Percentiles rank a stretch among this genome's conserved stretches.
Conservation (phyloP, 805 yeast species). For the Lipomyces lipofer region DNA sequence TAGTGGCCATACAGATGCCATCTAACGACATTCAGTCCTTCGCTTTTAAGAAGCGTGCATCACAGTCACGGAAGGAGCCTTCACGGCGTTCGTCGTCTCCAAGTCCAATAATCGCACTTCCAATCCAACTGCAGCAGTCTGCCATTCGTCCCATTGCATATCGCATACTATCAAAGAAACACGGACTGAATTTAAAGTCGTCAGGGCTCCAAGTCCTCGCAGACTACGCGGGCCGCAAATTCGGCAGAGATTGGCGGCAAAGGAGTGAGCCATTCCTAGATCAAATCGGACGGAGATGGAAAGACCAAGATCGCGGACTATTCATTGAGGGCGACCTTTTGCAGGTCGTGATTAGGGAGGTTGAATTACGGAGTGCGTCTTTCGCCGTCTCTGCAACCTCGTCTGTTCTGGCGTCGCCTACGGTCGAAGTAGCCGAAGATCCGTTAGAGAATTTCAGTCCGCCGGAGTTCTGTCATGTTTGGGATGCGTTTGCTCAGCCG, state of each 20-base stretch:
- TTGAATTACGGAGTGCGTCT: conserved; percentile 40
- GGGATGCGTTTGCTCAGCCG: conserved; percentile 67
- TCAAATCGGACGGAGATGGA: conserved; percentile 79
- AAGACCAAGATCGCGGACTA: conserved; percentile 81
- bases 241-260: conserved; percentile 86
- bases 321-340: conserved; percentile 79
- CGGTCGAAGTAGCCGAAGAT: conserved; percentile 16
- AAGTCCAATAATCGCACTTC: conserved; percentile 45
- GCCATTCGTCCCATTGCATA: conserved; percentile 90
- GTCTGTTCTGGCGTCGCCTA: background rate
- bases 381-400: conserved; percentile 9
- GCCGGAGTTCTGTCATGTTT: conserved; percentile 61
- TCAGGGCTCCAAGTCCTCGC: conserved; percentile 76
- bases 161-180: conserved; percentile 84
- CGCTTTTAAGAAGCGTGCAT: conserved; percentile 6
- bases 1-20: conserved; percentile 5
- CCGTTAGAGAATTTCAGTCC: conserved; percentile 29
- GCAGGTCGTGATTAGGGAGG: conserved; percentile 61
- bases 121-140: conserved; percentile 75
- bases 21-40: conserved; percentile 9
- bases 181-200: conserved; percentile 85
- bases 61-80: background rate
- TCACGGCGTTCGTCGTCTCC: conserved; percentile 18
- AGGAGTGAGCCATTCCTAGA: conserved; percentile 67
- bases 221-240: conserved; percentile 68